These are phyloP conservation scores for Epichloe sp. DNA, from an alignment of 2,329 filamentous ascomycete species.

Conservation along the genomic window DNA sequence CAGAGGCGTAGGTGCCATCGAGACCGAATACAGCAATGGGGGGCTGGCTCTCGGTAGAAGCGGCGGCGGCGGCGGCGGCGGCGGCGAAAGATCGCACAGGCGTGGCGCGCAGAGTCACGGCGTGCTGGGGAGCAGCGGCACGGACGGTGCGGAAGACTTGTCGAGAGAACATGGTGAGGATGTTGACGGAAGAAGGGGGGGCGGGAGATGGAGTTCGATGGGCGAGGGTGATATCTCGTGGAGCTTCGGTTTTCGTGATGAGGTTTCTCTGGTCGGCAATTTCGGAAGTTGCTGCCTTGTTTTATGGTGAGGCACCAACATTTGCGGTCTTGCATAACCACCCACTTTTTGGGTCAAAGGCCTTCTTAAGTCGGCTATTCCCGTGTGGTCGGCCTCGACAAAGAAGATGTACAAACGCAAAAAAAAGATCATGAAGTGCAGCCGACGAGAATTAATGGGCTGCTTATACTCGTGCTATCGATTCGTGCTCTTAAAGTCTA, in stretches of 20 bases:
- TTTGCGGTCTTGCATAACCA: background rate
- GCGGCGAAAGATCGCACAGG: constrained; percentile 67
- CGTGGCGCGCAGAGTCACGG: constrained; percentile 28
- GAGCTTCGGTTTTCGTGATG: constrained; percentile 18
- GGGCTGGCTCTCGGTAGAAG: constrained; percentile 63
- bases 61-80: constrained; percentile 46
- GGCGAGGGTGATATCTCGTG: constrained; percentile 13
- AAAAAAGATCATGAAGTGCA: too few relatives aligned
- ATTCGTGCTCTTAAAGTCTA: background rate
- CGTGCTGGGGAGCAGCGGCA: constrained; percentile 47
- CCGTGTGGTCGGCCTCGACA: background rate
- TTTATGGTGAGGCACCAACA: constrained; percentile 23
- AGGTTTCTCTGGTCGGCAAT: constrained; percentile 28
- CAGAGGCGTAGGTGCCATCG: constrained; percentile 96
- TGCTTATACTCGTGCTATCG: background rate
- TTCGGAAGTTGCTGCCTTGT: constrained; percentile 29
- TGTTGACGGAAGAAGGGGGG: constrained; percentile 6
- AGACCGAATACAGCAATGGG: constrained; percentile 88
- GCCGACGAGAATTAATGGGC: background rate
- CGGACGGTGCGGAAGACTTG: constrained; percentile 43
- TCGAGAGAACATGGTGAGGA: constrained; percentile 43
- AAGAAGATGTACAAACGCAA: background rate
- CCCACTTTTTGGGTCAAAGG: background rate
- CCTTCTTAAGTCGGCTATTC: background rate
- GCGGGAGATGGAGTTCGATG: constrained; percentile 13